A percentile compares a stretch with the other conserved stretches of the same genome.
Conservation (phyloP, 2,329 filamentous ascomycete species). For the Cytospora schulzeri region DNA sequence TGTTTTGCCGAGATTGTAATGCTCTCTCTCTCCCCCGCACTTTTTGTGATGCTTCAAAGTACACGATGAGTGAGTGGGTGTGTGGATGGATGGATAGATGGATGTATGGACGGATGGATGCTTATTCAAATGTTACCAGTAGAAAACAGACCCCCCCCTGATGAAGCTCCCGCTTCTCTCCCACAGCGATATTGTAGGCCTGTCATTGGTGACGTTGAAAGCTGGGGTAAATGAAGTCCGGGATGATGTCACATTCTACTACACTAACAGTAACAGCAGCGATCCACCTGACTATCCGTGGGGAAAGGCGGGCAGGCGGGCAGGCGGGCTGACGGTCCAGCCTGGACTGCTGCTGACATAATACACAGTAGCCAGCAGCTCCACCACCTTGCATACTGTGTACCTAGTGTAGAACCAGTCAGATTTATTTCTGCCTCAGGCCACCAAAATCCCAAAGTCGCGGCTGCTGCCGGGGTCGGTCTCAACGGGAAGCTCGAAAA, state of each 20-base stretch:
- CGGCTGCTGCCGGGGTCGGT: conserved; percentile 16
- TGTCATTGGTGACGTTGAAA: conserved; percentile 10
- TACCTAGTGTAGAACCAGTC: no score
- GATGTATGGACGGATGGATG: neutral
- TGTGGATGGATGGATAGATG: neutral
- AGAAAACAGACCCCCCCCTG: neutral
- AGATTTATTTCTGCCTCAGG: conserved; percentile 26
- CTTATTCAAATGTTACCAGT: no score
- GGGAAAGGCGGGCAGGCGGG: neutral
- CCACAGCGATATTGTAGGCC: no score
- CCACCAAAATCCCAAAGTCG: neutral
- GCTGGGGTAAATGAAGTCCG: conserved; percentile 22
- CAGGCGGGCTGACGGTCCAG: neutral
- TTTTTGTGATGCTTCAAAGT: conserved; percentile 17
- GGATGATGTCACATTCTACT: conserved; percentile 22
- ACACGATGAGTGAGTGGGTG: neutral
- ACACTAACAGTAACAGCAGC: neutral
- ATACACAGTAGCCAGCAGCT: neutral
- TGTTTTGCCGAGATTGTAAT: conserved; percentile 5
- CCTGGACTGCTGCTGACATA: conserved; percentile 22
- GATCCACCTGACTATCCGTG: neutral
- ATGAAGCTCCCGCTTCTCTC: no score
- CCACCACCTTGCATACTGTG: no score
- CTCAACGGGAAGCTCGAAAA: conserved; percentile 33
- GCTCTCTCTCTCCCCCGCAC: conserved; percentile 26